A percentile compares a stretch with the other conserved stretches of the same genome.
phyloP scores from a whole-genome alignment of 257 asterid species.

The Forsythia suspensa region DNA sequence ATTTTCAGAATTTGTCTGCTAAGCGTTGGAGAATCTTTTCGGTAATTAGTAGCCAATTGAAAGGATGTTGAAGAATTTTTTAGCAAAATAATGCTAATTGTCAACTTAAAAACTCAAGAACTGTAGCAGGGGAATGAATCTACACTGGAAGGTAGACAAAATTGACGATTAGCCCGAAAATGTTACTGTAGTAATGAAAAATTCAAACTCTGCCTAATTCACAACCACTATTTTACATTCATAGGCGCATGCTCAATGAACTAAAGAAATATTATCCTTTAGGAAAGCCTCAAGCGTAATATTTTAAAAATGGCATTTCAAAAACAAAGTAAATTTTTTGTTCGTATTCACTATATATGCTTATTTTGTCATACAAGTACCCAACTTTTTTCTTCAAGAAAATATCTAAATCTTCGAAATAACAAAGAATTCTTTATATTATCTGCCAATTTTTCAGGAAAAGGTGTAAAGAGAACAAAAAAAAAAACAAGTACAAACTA shows the following conservation, averaged over 20 bases:
- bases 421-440: not conserved
- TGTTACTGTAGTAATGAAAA: not conserved
- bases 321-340: too few species aligned
- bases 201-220: not conserved
- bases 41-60: slow-evolving; percentile 15
- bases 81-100: not conserved
- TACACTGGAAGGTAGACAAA: not conserved
- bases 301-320: too few species aligned
- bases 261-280: too few species aligned
- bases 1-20: not conserved
- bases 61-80: not conserved
- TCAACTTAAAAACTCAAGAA: not conserved
- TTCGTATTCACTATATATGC: too few species aligned
- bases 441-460: not conserved
- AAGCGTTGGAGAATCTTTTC: slow-evolving; percentile 24
- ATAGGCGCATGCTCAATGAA: too few species aligned
- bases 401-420: not conserved
- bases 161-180: not conserved
- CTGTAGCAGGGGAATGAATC: not conserved
- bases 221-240: too few species aligned
- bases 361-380: too few species aligned
- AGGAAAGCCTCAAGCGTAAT: too few species aligned
- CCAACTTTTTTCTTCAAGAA: not conserved
- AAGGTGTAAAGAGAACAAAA: not conserved
- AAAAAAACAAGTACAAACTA: not conserved